Conservation (phyloP, 345 rosid species). For the Murraya paniculata region DNA sequence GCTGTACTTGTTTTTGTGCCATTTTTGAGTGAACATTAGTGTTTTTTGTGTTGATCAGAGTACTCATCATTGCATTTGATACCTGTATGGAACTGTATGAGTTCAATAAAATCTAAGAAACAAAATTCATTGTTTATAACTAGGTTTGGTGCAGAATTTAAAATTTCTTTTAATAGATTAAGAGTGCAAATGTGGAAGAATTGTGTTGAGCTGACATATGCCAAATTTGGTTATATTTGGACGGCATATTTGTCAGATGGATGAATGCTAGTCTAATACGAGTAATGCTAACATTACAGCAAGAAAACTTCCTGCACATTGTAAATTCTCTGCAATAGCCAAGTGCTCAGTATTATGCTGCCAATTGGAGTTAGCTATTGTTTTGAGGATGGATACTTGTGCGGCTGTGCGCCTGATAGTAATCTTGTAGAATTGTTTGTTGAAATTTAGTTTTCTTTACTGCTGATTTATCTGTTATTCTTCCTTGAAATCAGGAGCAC, state of each 20-base stretch:
- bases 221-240: neutral
- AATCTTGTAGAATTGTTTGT: neutral
- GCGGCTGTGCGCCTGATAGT: neutral
- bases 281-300: neutral
- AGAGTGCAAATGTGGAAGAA: neutral
- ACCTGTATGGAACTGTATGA: neutral
- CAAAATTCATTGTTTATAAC: neutral
- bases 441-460: neutral
- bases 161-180: neutral
- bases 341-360: neutral
- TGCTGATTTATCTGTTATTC: slow-evolving; percentile 17
- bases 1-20: neutral
- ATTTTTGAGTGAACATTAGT: neutral
- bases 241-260: neutral
- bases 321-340: neutral
- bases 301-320: neutral
- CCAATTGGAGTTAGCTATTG: neutral
- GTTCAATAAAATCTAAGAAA: neutral
- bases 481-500: slow-evolving; percentile 61
- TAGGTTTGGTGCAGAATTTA: neutral
- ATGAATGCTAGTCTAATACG: neutral
- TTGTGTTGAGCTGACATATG: neutral
- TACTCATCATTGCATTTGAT: neutral
- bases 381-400: neutral
- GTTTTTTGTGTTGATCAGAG: neutral